These are phyloP conservation scores for Heliocybe sulcata DNA, from an alignment of 1,284 basidiomycete genomes.

Conservation along the genomic window DNA sequence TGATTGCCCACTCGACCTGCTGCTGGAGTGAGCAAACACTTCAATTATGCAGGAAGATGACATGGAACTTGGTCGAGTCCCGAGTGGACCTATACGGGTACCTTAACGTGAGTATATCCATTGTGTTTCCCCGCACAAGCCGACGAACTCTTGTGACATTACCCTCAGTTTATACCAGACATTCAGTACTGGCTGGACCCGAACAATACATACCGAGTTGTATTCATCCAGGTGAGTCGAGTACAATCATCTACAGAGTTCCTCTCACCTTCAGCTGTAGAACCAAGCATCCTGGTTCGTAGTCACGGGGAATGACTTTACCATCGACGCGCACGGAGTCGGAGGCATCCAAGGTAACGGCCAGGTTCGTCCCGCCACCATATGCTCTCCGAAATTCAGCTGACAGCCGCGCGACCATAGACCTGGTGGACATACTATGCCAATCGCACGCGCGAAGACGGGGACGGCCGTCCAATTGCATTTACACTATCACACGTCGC, in stretches of 20 bases:
- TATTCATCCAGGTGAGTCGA: conserved; percentile 44
- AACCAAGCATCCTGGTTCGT: conserved; percentile 65
- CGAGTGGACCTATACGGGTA: conserved; percentile 47
- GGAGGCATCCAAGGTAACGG: conserved; percentile 66
- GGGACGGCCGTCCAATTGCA: conserved; percentile 56
- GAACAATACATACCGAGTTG: conserved; percentile 49
- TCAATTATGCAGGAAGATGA: conserved; percentile 40
- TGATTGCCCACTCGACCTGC: conserved; percentile 3
- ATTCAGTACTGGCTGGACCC: conserved; percentile 55
- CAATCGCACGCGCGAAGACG: conserved; percentile 38
- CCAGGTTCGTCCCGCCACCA: conserved; percentile 23
- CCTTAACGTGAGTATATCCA: conserved; percentile 34
- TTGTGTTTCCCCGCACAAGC: neutral
- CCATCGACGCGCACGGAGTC: conserved; percentile 48
- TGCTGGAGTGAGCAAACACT: neutral
- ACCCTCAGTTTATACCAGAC: conserved; percentile 42
- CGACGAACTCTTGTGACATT: neutral
- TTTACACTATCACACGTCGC: conserved; percentile 46
- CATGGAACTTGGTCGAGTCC: conserved; percentile 45
- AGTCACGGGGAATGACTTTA: conserved; percentile 50
- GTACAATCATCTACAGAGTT: neutral
- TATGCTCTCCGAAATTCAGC: neutral
- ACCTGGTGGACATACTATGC: conserved; percentile 44
- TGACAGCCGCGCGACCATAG: conserved; percentile 14
- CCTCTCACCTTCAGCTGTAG: conserved; percentile 18